Conservation (phyloP, 2,329 filamentous ascomycete genomes). For the Fusarium graminum region DNA sequence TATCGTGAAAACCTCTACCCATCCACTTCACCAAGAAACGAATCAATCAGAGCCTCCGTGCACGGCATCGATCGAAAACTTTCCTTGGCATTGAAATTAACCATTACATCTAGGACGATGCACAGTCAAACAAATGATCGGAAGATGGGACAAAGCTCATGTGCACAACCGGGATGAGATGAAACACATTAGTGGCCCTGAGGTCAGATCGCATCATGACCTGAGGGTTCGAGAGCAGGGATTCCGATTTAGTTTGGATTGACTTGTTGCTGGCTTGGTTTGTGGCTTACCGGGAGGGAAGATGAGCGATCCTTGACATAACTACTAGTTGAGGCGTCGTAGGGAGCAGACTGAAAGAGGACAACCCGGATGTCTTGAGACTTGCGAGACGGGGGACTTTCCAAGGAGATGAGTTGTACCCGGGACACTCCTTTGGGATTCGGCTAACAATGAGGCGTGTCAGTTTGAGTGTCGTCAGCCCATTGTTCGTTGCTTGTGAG, state of each 20-base stretch:
- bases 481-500: slow-evolving; percentile 20
- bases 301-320: slow-evolving; percentile 14
- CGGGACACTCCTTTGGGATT: slow-evolving; percentile 7
- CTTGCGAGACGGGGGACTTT: slow-evolving; percentile 11
- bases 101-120: slow-evolving; percentile 17
- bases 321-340: slow-evolving; percentile 41
- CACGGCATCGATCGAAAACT: slow-evolving; percentile 33
- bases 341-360: slow-evolving; percentile 43
- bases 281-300: slow-evolving; percentile 25
- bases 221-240: slow-evolving; percentile 22
- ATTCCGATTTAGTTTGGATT: slow-evolving; percentile 20
- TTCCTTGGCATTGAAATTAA: slow-evolving; percentile 3
- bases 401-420: slow-evolving; percentile 2
- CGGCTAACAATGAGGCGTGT: slow-evolving; percentile 36
- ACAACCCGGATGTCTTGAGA: slow-evolving; percentile 24
- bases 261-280: slow-evolving; percentile 4
- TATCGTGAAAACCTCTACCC: too few relatives aligned
- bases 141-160: slow-evolving; percentile 21
- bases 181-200: slow-evolving; percentile 48
- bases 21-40: slow-evolving; percentile 10
- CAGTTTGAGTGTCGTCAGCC: slow-evolving; percentile 10
- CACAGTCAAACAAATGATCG: slow-evolving; percentile 18
- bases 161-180: slow-evolving; percentile 43
- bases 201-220: slow-evolving; percentile 25
- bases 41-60: slow-evolving; percentile 19